phyloP scores from a whole-genome alignment of 495 filamentous ascomycete genomes.

The Neurospora sp. region DNA sequence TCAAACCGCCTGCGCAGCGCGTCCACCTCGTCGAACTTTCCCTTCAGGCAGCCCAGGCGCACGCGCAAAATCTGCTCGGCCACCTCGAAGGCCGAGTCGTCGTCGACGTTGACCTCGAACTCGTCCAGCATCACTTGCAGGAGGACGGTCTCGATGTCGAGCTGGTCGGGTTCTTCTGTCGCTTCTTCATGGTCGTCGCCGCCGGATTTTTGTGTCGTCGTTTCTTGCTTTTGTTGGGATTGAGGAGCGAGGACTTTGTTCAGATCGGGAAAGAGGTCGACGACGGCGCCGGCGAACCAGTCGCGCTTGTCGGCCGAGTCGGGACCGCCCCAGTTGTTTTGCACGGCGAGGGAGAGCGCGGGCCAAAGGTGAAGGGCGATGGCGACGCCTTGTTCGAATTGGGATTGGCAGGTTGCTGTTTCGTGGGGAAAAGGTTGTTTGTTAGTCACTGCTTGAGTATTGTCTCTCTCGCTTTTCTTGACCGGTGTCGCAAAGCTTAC shows the following conservation, averaged over 20 bases:
- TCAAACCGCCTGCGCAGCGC: constrained; percentile 58
- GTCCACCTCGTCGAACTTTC: constrained; percentile 59
- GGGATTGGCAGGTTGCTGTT: constrained; percentile 52
- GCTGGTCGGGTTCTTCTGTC: constrained; percentile 56
- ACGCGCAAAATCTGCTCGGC: constrained; percentile 62
- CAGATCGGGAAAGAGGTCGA: constrained; percentile 61
- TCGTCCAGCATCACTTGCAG: constrained; percentile 90
- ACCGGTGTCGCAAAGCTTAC: constrained; percentile 1
- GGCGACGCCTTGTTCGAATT: constrained; percentile 75
- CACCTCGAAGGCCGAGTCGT: constrained; percentile 69
- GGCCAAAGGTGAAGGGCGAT: constrained; percentile 75
- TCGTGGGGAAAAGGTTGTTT: neutral
- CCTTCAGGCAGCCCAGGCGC: constrained; percentile 47
- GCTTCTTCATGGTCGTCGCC: neutral
- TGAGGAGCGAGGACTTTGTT: constrained; percentile 29
- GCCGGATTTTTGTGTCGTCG: neutral
- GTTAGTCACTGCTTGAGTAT: constrained; percentile 5
- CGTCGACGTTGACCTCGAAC: constrained; percentile 84
- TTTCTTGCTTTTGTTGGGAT: neutral
- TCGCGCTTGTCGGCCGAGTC: constrained; percentile 79
- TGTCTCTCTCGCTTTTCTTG: neutral
- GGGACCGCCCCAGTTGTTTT: constrained; percentile 80
- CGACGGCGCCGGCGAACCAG: constrained; percentile 87
- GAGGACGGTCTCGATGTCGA: constrained; percentile 73
- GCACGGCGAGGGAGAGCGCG: constrained; percentile 76